Base-by-base conservation (phyloP, 2,329 filamentous ascomycete genomes). In the Lecanicillium sp. region DNA sequence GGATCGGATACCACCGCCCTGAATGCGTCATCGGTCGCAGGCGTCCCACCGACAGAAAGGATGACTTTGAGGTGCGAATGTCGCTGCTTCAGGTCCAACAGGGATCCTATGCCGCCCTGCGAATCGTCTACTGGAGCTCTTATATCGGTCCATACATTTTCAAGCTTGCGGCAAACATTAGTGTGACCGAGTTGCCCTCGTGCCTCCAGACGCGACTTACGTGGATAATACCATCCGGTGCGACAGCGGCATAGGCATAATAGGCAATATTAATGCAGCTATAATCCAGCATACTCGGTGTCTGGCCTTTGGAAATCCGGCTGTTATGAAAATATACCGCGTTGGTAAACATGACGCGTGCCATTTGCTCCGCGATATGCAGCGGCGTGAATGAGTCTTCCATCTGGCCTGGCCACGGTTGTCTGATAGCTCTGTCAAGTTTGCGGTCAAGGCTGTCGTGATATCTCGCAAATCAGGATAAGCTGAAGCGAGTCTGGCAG, bases 261-360 rank as follows among this genome's bases (percentile, higher is more conserved):
- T 88, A 89, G 18, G 89, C 78, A 54, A 87, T 82, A 48, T 82
- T 88, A 51, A 90, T 79, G 52, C 82, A 85, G 47, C 77, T 77
- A 57, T 87, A 78, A 56, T 85, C 84, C 53, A 90, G 65, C 40
- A 78, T 78, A 1, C 77, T 84, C 0, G 86, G 86, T 13, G 83
- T 83, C 50, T 86, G 77, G 46, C 81, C 75, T 41, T 73, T 71
- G 61, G 88, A 87, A 48, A 87, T 76, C 42, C 79, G 71, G 64
- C 77, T 79, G 60, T 87, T 90, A n/a, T 84, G 84, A 58, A 87
- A 92, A 63, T 90, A 92, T 14, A 87, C 82, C 17, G 81, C 85
- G 59, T 92, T 92, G 53, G 75, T 76, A 55, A 69, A 74, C 62
- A 77, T 74, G 44, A 79, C 65, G 25, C 22, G 39, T 12, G 30